Conservation (phyloP, 2,329 filamentous ascomycete genomes). For the Ophiostoma sp. region DNA sequence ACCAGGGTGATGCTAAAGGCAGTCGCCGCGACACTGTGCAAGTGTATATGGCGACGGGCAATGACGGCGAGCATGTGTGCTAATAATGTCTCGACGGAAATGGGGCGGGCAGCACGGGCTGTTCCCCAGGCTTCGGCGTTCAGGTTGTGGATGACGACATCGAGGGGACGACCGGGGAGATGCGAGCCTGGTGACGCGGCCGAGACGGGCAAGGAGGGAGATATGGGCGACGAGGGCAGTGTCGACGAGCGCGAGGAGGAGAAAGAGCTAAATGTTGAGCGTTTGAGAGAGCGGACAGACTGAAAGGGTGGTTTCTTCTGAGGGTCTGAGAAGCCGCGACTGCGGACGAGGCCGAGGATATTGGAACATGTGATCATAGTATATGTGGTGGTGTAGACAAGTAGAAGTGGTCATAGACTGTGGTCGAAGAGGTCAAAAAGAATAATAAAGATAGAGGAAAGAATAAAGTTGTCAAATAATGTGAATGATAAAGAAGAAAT, state of each 20-base stretch:
- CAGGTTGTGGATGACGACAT: constrained; percentile 23
- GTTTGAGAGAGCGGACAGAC: not conserved
- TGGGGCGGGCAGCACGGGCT: constrained; percentile 13
- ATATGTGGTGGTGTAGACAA: not conserved
- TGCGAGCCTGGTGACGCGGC: not conserved
- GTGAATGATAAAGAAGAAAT: not conserved
- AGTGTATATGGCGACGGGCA: not conserved
- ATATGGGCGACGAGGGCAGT: not conserved
- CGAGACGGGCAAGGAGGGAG: not conserved
- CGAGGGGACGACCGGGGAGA: constrained; percentile 6
- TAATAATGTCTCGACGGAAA: constrained; percentile 18
- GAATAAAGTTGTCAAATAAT: not conserved
- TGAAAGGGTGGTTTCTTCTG: not conserved
- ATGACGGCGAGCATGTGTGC: constrained; percentile 19
- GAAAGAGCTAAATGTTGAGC: constrained; percentile 3
- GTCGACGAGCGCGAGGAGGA: constrained; percentile 2
- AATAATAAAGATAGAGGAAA: not conserved
- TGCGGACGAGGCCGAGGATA: constrained; percentile 4
- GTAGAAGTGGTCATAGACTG: not conserved
- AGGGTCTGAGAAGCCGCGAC: not conserved
- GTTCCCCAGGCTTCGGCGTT: constrained; percentile 17
- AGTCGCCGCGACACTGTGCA: constrained; percentile 22
- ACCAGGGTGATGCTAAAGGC: constrained; percentile 21
- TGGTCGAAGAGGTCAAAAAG: no score
- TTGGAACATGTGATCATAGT: constrained; percentile 8